Conservation (phyloP, 495 filamentous ascomycete species). For the Penicillium samsonianum region DNA sequence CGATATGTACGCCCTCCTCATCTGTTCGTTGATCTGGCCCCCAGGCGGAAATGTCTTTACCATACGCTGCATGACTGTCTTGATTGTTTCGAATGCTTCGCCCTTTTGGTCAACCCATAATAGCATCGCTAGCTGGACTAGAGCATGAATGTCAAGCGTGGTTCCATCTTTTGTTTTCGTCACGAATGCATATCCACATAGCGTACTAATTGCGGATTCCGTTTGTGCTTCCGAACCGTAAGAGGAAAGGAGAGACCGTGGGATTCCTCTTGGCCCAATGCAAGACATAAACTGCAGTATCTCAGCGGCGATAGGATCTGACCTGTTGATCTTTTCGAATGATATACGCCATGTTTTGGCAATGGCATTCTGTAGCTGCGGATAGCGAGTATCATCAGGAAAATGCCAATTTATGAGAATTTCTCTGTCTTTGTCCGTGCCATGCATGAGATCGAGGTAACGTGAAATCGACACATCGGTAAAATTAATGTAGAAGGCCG, state of each 20-base stretch:
- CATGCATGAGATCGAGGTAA: constrained; percentile 45
- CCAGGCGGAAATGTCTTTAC: neutral
- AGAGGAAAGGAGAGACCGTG: constrained; percentile 24
- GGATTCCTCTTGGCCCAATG: constrained; percentile 43
- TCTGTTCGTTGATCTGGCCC: no score
- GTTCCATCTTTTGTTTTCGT: constrained; percentile 12
- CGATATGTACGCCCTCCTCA: no score
- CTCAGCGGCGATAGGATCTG: constrained; percentile 36
- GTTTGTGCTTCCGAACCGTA: constrained; percentile 19
- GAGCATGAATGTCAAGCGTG: constrained; percentile 43
- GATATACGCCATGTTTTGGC: constrained; percentile 54
- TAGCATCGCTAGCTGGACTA: constrained; percentile 47
- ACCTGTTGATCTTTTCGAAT: constrained; percentile 45
- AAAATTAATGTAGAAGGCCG: constrained; percentile 37
- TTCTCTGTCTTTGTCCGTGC: constrained; percentile 37
- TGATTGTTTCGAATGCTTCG: no score
- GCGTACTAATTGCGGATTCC: constrained; percentile 28
- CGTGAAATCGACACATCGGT: constrained; percentile 35
- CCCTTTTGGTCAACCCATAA: constrained; percentile 26
- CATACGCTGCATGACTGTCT: constrained; percentile 17
- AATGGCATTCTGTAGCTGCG: constrained; percentile 44
- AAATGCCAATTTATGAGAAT: constrained; percentile 48
- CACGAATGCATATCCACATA: constrained; percentile 34
- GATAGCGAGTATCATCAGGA: constrained; percentile 41
- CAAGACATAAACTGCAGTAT: constrained; percentile 45